These are phyloP conservation scores for Prinsepia uniflora DNA, from an alignment of 306 rosid genomes.

Conservation along the genomic window DNA sequence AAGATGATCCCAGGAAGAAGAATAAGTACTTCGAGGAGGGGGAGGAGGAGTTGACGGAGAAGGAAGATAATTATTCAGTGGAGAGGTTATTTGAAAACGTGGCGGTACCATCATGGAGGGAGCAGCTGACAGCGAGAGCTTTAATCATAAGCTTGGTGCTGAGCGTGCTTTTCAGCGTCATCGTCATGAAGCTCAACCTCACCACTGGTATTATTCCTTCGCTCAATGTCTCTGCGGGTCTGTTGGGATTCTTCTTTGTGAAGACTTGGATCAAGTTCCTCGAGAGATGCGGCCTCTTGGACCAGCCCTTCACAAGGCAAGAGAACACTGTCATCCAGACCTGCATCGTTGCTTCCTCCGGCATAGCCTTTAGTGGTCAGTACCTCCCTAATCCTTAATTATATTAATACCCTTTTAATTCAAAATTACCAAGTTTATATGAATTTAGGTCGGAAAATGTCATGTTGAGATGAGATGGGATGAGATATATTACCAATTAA, in stretches of 20 bases:
- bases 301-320: constrained; percentile 43
- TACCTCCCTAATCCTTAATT: background rate
- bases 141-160: constrained; percentile 36
- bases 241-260: constrained; percentile 43
- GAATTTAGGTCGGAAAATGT: too few relatives aligned
- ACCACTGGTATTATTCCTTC: constrained; percentile 45
- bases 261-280: constrained; percentile 38
- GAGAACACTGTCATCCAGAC: constrained; percentile 53
- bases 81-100: constrained; percentile 32
- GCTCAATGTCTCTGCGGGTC: constrained; percentile 42
- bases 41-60: background rate
- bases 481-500: too few relatives aligned
- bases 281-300: constrained; percentile 21
- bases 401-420: too few relatives aligned
- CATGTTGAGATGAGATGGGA: too few relatives aligned
- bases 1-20: constrained; percentile 24
- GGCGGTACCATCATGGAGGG: constrained; percentile 35
- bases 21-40: background rate
- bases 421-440: background rate
- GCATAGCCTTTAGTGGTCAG: constrained; percentile 44
- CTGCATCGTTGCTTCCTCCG: constrained; percentile 50
- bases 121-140: constrained; percentile 40
- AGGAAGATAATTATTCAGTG: constrained; percentile 4
- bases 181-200: constrained; percentile 47
- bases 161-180: constrained; percentile 39